Evolutionary conservation across 352 stramenopile genomes (phyloP), one percentile per base, ranked within the genome.

Genomic region (Hyaloperonospora brassicae): DNA sequence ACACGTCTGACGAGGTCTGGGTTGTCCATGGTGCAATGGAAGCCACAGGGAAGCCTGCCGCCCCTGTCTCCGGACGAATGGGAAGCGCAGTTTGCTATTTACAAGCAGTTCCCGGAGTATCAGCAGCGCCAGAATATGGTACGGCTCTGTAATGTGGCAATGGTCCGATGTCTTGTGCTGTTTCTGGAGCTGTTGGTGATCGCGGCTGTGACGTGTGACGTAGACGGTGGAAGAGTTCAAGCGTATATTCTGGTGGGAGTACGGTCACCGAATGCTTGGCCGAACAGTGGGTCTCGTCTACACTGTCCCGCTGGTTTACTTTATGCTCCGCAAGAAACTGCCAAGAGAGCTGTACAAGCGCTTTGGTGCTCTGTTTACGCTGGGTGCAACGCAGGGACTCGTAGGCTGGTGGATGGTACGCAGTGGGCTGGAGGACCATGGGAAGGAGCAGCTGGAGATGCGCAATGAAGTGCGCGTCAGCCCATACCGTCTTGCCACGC

Each of bases 391-490:
- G 3, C 84, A 89, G 30, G 81, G 77, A 50, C 77, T 39, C 27
- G 90, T 99, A 21, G 97, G 97, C 47, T 99, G 97, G 97, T 99
- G 96, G 96, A 99, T 99, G 97, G 97, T 99, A 45, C 96, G 97
- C 72, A 98, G 87, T 59, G 97, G 97, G 13, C 72, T 99, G 2
- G 93, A 98, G 53, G 85, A 98, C 24, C 89, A 98, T 70, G 80
- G 76, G 50, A 64, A 85, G 34, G 69, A 87, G 53, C 78, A 89
- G 50, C 57, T 91, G 12, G 36, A 73, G 35, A 87, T 95, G 57
- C 68, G 73, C 42, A 93, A 95, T 36, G 93, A 99, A 79, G 97
- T 99, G 62, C 90, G 97, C 57, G 97, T 99, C 21, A 97, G 84
- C 53, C 96, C 96, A 3, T 98, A 98, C 72, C 80, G 97, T 42